Base-by-base conservation (phyloP, 495 filamentous ascomycete genomes). In the Stereocaulon alpinum region DNA sequence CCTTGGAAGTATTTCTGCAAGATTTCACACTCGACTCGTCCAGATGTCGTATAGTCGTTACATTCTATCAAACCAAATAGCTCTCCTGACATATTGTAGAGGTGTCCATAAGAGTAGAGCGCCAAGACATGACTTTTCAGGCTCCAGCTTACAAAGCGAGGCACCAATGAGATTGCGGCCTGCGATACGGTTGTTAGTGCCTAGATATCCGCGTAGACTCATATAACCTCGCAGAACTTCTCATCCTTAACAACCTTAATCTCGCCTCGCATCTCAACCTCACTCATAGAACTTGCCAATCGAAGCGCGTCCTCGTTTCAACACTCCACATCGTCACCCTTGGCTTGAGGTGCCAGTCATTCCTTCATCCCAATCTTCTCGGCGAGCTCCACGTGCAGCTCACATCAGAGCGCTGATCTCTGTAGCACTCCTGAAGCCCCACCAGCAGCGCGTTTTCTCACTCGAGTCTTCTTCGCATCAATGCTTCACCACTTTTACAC, bases 401-500 rank as follows among this genome's bases (percentile, higher is more conserved):
- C 20, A 10, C 29, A 15, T 27, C 17, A 10, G 18, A 47, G 27
- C 20, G 24, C 40, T 44, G 15, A 11, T 34, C 41, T 43, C 3
- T 15, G 22, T 27, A 18, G 12, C 9, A 44, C n/a, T 22, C 24
- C 40, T 43, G 37, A 12, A 30, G 37, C n/a, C 49, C 45, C 48
- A 15, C 56, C 40, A 30, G 40, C 29, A 42, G 48, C 48, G 58
- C 49, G 48, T 60, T 40, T 12, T 20, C n/a, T 45, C 20, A 18
- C 41, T 44, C 18, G 40, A 56, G 37, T 5, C 34, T 42, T 43
- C 48, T 14, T 22, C 37, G 18, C 29, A 12, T 44, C 40, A 32
- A 60, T 60, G 58, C 42, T 45, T 44, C 30, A 60, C 47, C 30
- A 54, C 48, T 6, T 18, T 40, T 34, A 60, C 49, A 29, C 14